Conservation (phyloP, 441 rosid species). For the Mallotus repandus region DNA sequence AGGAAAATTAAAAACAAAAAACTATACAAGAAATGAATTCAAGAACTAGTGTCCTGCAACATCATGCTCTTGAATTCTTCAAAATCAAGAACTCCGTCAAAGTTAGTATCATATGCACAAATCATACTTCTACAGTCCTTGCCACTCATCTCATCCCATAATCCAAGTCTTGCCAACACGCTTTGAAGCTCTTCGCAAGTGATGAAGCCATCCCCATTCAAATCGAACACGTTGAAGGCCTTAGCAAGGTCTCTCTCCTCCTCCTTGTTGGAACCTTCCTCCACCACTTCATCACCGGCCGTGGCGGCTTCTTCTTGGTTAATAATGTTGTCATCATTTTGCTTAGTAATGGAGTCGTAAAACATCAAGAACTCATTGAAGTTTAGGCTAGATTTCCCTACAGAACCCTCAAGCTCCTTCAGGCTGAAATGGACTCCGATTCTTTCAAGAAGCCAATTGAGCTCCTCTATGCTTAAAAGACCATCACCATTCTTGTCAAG, state of each 20-base stretch:
- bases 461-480: conserved; percentile 59
- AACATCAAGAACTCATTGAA: conserved; percentile 59
- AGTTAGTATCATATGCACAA: conserved; percentile 52
- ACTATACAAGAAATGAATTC: too few relatives aligned
- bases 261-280: neutral
- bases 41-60: conserved; percentile 23
- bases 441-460: conserved; percentile 60
- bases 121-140: conserved; percentile 71
- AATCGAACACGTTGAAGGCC: conserved; percentile 71
- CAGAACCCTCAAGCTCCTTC: conserved; percentile 51
- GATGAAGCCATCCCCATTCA: conserved; percentile 70
- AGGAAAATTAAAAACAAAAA: too few relatives aligned
- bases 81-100: conserved; percentile 70
- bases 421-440: conserved; percentile 38
- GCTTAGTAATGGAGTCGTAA: conserved; percentile 39
- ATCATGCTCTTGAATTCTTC: conserved; percentile 81
- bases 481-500: conserved; percentile 76
- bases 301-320: neutral
- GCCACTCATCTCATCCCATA: conserved; percentile 58
- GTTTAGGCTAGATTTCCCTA: conserved; percentile 57
- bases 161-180: conserved; percentile 59
- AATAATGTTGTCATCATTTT: neutral
- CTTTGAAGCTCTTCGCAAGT: conserved; percentile 66
- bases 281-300: neutral
- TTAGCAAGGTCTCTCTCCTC: conserved; percentile 33